phyloP scores from a whole-genome alignment of 2,329 filamentous ascomycete genomes.

The Diaporthe destruens region DNA sequence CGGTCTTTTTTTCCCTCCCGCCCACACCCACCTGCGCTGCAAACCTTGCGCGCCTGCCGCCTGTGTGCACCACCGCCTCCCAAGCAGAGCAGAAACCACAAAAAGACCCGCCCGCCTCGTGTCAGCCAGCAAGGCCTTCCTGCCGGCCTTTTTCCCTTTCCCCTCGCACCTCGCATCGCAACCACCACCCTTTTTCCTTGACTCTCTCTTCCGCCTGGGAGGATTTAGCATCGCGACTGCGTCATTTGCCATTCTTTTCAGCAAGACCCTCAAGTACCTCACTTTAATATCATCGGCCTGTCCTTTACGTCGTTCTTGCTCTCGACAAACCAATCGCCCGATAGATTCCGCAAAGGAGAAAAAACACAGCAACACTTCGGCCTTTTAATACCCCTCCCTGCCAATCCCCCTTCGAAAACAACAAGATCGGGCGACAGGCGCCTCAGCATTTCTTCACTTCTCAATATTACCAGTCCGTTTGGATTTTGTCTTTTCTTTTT shows the following conservation, averaged over 20 bases:
- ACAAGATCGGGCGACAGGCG: conserved; percentile 6
- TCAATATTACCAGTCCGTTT: conserved; percentile 32
- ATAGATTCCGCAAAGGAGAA: conserved; percentile 18
- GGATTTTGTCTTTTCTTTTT: conserved; percentile 29
- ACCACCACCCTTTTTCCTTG: conserved; percentile 28
- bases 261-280: conserved; percentile 30
- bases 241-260: conserved; percentile 39
- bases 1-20: conserved; percentile 10
- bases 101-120: conserved; percentile 34
- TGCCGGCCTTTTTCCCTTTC: conserved; percentile 5
- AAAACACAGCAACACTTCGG: conserved; percentile 18
- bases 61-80: conserved; percentile 28
- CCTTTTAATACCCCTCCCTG: conserved; percentile 23
- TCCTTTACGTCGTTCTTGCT: conserved; percentile 36
- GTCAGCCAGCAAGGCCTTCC: conserved; percentile 27
- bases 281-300: conserved; percentile 37
- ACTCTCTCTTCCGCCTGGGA: conserved; percentile 37
- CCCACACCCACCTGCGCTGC: conserved; percentile 21
- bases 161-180: conserved; percentile 33
- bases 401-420: conserved; percentile 10
- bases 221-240: conserved; percentile 39
- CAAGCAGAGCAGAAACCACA: conserved; percentile 30
- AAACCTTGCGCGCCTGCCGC: conserved; percentile 37
- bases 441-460: conserved; percentile 36
- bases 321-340: conserved; percentile 19